Evolutionary conservation across 73 alveolate species (phyloP).

Genomic region (Symbiodinium natans): DNA sequence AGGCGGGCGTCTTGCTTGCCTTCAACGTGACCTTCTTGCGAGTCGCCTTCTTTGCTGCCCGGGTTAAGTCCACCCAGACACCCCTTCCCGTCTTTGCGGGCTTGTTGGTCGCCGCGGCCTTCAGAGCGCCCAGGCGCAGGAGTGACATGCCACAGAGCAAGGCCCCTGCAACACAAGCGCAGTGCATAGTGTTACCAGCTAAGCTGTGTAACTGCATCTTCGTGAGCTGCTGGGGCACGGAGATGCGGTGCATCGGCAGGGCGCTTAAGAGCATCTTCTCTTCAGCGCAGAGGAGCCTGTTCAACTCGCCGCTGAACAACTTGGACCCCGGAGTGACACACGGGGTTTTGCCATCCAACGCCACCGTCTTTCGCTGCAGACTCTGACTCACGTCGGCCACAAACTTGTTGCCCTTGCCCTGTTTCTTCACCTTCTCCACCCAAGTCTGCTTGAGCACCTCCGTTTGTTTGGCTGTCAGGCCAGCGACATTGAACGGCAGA

Average conservation of each 20-base stretch:
- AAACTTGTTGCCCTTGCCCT: not conserved
- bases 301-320: not conserved
- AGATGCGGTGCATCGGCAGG: not conserved
- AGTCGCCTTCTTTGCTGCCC: too few species aligned
- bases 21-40: too few species aligned
- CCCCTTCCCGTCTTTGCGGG: too few species aligned
- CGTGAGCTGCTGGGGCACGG: not conserved
- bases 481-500: not conserved
- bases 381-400: slow-evolving; percentile 10
- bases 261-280: not conserved
- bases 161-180: not conserved
- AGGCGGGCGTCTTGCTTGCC: too few species aligned
- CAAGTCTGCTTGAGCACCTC: too few species aligned
- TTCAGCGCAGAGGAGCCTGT: not conserved
- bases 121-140: too few species aligned
- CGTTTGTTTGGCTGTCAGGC: too few species aligned
- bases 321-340: not conserved
- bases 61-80: too few species aligned
- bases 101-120: too few species aligned
- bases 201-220: not conserved
- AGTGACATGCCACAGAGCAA: not conserved
- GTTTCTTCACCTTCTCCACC: too few species aligned
- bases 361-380: not conserved
- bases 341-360: not conserved
- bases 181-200: slow-evolving; percentile 5